phyloP scores from a whole-genome alignment of 345 rosid genomes.

The Populus davidiana region DNA sequence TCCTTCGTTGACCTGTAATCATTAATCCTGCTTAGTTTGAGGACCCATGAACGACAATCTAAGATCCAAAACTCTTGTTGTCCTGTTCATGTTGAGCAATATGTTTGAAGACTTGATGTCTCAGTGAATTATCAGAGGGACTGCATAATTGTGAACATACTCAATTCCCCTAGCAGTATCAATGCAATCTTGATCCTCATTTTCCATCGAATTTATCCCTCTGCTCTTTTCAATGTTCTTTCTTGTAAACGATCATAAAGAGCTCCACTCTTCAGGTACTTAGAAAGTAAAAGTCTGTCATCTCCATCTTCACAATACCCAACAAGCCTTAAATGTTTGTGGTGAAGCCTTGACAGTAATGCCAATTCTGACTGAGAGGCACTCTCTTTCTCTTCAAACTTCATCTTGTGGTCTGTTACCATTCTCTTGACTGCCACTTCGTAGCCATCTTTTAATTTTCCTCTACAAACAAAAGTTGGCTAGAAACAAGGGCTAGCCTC shows the following conservation, averaged over 20 bases:
- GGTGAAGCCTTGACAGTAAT: slow-evolving; percentile 81
- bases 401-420: slow-evolving; percentile 38
- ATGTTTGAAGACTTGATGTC: slow-evolving; percentile 87
- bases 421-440: not conserved
- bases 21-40: slow-evolving; percentile 29
- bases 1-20: slow-evolving; percentile 52
- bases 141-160: slow-evolving; percentile 74
- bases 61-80: slow-evolving; percentile 75
- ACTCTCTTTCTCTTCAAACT: slow-evolving; percentile 81
- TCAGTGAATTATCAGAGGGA: slow-evolving; percentile 74
- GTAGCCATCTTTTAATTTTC: not conserved
- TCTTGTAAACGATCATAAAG: slow-evolving; percentile 69
- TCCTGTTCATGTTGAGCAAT: slow-evolving; percentile 61
- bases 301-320: slow-evolving; percentile 83
- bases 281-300: slow-evolving; percentile 74
- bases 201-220: slow-evolving; percentile 71
- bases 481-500: not conserved
- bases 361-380: slow-evolving; percentile 80
- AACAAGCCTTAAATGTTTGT: slow-evolving; percentile 77
- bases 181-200: slow-evolving; percentile 71
- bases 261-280: slow-evolving; percentile 86
- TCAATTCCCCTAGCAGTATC: slow-evolving; percentile 87
- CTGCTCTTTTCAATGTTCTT: slow-evolving; percentile 52
- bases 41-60: slow-evolving; percentile 72
- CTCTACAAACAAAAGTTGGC: not conserved